phyloP scores from a whole-genome alignment of 2,329 filamentous ascomycete species.

The Claviceps quebecensis region DNA sequence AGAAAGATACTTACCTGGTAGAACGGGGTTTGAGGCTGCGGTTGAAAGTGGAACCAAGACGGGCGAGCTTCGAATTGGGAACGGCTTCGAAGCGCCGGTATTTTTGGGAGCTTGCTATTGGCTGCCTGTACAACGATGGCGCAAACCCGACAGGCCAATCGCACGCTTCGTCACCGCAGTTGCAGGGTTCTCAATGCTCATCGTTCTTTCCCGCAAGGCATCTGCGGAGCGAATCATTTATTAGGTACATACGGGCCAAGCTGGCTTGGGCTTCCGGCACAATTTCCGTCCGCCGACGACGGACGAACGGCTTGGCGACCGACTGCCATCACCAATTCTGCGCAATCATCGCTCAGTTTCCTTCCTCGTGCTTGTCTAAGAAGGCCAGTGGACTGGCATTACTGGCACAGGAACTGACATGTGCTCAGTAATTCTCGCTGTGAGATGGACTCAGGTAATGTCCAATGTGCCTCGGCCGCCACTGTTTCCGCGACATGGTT shows the following conservation, averaged over 20 bases:
- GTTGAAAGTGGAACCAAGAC: constrained; percentile 15
- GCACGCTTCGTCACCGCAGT: constrained; percentile 18
- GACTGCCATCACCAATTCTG: neutral
- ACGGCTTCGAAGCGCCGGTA: constrained; percentile 19
- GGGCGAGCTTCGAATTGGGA: constrained; percentile 17
- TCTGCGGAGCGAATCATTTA: neutral
- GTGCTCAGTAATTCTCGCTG: neutral
- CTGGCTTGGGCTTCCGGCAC: neutral
- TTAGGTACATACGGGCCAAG: neutral
- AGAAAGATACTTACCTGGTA: neutral
- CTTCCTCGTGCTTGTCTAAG: neutral
- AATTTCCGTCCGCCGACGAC: neutral
- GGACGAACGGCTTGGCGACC: neutral
- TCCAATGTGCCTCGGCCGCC: neutral
- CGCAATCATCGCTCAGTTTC: neutral
- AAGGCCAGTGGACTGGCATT: no score
- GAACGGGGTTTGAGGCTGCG: constrained; percentile 10
- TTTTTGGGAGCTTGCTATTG: constrained; percentile 22
- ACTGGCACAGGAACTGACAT: no score
- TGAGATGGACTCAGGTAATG: neutral
- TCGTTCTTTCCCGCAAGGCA: constrained; percentile 14
- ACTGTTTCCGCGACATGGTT: neutral
- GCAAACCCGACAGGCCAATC: constrained; percentile 18
- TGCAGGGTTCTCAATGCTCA: constrained; percentile 23
- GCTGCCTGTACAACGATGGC: constrained; percentile 15